Percentiles rank a stretch among this genome's conserved stretches.
These are phyloP conservation scores for Botrytis tulipae DNA, from an alignment of 2,329 filamentous ascomycete species.

Conservation along the genomic window DNA sequence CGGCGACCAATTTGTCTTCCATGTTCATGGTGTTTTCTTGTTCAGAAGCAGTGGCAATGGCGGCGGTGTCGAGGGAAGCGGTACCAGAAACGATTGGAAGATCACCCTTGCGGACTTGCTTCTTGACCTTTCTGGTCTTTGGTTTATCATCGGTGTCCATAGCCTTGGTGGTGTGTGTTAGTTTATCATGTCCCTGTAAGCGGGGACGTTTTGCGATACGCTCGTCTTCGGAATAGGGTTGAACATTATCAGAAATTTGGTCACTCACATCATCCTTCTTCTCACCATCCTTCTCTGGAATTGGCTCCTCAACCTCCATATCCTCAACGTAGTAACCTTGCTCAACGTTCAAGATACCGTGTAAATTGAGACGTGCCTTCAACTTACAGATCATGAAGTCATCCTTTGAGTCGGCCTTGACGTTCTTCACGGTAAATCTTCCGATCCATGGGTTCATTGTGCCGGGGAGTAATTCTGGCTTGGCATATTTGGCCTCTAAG, in stretches of 20 bases:
- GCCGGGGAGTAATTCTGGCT: conserved; percentile 81
- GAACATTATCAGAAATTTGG: conserved; percentile 20
- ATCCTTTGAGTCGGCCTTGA: conserved; percentile 88
- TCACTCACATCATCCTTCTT: conserved; percentile 66
- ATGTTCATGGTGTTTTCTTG: conserved; percentile 89
- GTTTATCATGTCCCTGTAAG: conserved; percentile 30
- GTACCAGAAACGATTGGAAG: conserved; percentile 84
- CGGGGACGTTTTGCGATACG: conserved; percentile 31
- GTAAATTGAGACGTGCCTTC: conserved; percentile 93
- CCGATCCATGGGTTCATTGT: conserved; percentile 95
- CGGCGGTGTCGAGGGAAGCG: conserved; percentile 67
- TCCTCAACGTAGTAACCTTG: conserved; percentile 98
- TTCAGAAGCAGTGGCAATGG: conserved; percentile 70
- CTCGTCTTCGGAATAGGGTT: conserved; percentile 29
- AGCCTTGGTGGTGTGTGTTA: conserved; percentile 44
- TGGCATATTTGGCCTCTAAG: conserved; percentile 89
- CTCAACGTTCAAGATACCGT: conserved; percentile 95
- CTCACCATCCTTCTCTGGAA: conserved; percentile 61
- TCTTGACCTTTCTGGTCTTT: conserved; percentile 96
- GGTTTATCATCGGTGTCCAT: conserved; percentile 82
- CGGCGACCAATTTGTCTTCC: conserved; percentile 97
- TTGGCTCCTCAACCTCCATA: conserved; percentile 91
- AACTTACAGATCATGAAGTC: conserved; percentile 99
- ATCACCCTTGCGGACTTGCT: conserved; percentile 97
- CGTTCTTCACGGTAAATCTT: conserved; percentile 95